These are phyloP conservation scores for Cladorrhinum samala DNA, from an alignment of 495 filamentous ascomycete genomes.

Conservation along the genomic window DNA sequence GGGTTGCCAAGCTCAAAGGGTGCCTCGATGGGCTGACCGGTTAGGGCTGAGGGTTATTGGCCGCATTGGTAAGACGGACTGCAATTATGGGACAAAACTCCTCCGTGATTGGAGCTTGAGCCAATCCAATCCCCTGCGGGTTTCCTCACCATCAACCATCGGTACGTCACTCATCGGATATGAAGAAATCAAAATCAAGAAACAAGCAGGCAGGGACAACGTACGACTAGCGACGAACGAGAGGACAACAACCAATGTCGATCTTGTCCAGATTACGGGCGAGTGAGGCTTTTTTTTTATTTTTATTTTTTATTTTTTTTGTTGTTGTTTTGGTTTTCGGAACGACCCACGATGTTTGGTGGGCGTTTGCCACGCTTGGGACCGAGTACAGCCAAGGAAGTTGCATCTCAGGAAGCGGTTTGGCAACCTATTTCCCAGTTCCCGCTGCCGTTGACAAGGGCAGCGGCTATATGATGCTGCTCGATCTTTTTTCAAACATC, in stretches of 20 bases:
- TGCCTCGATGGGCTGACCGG: slow-evolving; percentile 5
- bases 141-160: neutral
- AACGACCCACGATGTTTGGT: neutral
- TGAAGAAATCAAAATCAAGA: neutral
- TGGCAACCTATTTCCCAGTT: too few species aligned
- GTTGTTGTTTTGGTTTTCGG: too few species aligned
- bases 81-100: neutral
- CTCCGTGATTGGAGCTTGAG: slow-evolving; percentile 3
- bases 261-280: neutral
- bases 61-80: neutral
- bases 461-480: too few species aligned
- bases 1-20: neutral
- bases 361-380: too few species aligned
- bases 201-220: neutral
- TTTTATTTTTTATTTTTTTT: too few species aligned
- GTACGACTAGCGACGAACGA: neutral
- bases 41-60: neutral
- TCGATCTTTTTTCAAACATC: too few species aligned
- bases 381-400: too few species aligned
- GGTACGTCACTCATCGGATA: slow-evolving; percentile 5
- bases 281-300: neutral
- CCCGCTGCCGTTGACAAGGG: too few species aligned
- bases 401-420: too few species aligned
- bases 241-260: too few species aligned
- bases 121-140: slow-evolving; percentile 3